These are phyloP conservation scores for Phytophthora capsici DNA, from an alignment of 352 stramenopile genomes.

Conservation along the genomic window DNA sequence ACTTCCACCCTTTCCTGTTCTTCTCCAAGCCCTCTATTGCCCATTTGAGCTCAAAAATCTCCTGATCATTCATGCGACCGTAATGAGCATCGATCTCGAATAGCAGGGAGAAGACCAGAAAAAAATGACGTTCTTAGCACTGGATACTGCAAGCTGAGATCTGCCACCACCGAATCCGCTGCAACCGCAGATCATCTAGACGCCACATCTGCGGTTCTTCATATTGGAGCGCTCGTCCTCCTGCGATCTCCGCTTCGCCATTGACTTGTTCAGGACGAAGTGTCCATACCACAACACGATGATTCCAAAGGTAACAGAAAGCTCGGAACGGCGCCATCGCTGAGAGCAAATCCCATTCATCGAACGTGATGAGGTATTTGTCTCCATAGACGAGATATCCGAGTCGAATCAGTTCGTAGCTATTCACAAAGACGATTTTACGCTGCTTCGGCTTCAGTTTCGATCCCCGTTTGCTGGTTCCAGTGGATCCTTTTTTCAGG, in stretches of 20 bases:
- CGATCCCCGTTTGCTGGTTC: too few species aligned
- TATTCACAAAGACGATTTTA: conserved; percentile 14
- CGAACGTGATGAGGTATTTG: not conserved
- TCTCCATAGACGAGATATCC: conserved; percentile 29
- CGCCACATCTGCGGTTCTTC: not conserved
- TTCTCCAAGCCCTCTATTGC: too few species aligned
- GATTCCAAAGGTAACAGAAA: not conserved
- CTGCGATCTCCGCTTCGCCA: not conserved
- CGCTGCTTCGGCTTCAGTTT: not conserved
- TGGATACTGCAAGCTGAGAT: not conserved
- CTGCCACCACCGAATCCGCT: not conserved
- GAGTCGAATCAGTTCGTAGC: conserved; percentile 37
- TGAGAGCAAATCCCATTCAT: conserved; percentile 11
- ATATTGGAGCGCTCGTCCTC: not conserved
- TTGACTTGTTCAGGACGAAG: not conserved
- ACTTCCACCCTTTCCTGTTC: too few species aligned
- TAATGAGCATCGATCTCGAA: too few species aligned
- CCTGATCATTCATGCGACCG: too few species aligned
- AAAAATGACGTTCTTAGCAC: not conserved
- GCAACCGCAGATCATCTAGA: not conserved
- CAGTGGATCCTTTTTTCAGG: too few species aligned
- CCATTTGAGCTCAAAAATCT: too few species aligned
- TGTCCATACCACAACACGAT: not conserved
- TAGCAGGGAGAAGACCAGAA: not conserved
- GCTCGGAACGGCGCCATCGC: conserved; percentile 7